These are phyloP conservation scores for Solanum pimpinellifolium DNA, from an alignment of 257 asterid genomes.

Conservation along the genomic window DNA sequence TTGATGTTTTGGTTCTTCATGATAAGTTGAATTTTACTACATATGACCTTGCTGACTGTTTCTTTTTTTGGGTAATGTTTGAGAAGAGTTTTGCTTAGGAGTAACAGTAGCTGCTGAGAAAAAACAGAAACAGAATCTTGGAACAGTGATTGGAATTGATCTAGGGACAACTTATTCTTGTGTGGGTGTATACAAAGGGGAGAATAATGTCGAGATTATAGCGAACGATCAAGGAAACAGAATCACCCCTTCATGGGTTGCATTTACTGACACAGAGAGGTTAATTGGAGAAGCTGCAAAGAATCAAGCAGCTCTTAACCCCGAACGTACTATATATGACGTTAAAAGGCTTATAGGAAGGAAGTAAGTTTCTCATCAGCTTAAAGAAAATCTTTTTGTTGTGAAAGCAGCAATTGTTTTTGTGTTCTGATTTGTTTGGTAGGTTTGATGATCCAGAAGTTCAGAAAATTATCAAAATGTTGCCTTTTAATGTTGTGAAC, in stretches of 20 bases:
- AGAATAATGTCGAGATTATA: conserved; percentile 3
- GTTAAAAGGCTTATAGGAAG: background rate
- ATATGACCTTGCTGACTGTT: background rate
- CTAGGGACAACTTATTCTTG: conserved; percentile 7
- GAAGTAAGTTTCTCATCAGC: background rate
- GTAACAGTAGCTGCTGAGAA: background rate
- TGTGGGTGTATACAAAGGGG: conserved; percentile 1
- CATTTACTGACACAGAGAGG: background rate
- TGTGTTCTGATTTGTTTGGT: background rate
- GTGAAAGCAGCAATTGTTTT: background rate
- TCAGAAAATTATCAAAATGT: conserved; percentile 7
- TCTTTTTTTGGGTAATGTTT: too few relatives aligned
- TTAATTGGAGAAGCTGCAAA: background rate
- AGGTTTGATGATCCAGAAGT: conserved; percentile 22
- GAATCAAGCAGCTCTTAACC: background rate
- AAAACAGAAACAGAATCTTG: background rate
- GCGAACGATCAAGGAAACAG: conserved; percentile 6
- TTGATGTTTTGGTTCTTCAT: background rate
- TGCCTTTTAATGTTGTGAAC: conserved; percentile 10
- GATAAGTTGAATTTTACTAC: background rate
- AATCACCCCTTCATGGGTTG: conserved; percentile 10
- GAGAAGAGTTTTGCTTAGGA: background rate
- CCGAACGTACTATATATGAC: background rate
- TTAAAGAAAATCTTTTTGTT: background rate
- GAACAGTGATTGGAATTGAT: conserved; percentile 5